A percentile compares a stretch with the other conserved stretches of the same genome.
Conservation (phyloP, 2,329 filamentous ascomycete species). For the Aspergillus vadensis region DNA sequence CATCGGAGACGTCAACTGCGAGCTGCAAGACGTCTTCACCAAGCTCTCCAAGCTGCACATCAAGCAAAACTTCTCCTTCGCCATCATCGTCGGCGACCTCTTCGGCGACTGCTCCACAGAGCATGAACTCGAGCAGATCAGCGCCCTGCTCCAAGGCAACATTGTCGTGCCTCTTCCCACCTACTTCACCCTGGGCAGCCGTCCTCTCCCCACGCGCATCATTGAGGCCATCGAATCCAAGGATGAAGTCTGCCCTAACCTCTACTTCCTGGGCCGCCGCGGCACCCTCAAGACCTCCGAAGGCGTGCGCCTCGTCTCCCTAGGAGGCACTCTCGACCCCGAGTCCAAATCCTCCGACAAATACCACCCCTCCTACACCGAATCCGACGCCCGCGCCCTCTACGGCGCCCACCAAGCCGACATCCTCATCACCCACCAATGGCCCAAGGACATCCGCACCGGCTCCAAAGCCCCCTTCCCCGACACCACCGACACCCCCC, state of each 20-base stretch:
- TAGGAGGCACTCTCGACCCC: conserved; percentile 69
- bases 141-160: conserved; percentile 69
- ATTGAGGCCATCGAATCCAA: conserved; percentile 72
- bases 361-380: conserved; percentile 74
- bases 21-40: conserved; percentile 71
- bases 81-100: conserved; percentile 79
- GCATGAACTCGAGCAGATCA: conserved; percentile 61
- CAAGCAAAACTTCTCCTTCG: conserved; percentile 87
- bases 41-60: conserved; percentile 79
- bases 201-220: conserved; percentile 69
- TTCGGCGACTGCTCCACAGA: conserved; percentile 60
- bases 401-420: conserved; percentile 77
- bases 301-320: conserved; percentile 80
- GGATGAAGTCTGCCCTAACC: conserved; percentile 80
- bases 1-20: conserved; percentile 78
- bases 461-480: conserved; percentile 67
- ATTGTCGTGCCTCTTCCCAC: conserved; percentile 77
- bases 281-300: conserved; percentile 87
- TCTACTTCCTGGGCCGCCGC: conserved; percentile 85
- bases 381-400: conserved; percentile 73
- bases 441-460: conserved; percentile 73
- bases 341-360: conserved; percentile 57
- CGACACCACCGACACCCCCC: conserved; percentile 51
- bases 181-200: conserved; percentile 83
- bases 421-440: conserved; percentile 82